Conservation (phyloP, 176 grass and related monocot genomes). For the Hyparrhenia diplandra region DNA sequence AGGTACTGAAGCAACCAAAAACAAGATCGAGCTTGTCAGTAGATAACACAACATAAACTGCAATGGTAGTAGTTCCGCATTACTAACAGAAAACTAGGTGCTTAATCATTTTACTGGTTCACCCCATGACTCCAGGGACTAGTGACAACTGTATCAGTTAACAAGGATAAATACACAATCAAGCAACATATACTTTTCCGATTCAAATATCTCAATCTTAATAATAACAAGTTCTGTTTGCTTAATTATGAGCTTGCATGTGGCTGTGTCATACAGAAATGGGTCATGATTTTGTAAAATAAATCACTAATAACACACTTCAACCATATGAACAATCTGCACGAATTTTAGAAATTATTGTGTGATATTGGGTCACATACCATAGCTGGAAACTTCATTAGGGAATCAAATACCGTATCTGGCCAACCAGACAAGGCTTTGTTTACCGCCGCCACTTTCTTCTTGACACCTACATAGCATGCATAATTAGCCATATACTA, state of each 20-base stretch:
- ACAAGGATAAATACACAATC: not conserved
- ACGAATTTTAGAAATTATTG: no score
- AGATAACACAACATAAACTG: not conserved
- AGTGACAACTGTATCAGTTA: no score
- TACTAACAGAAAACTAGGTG: not conserved
- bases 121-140: not conserved
- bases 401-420: slow-evolving; percentile 25
- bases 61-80: not conserved
- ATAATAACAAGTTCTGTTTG: not conserved
- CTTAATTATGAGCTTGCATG: no score
- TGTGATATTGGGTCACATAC: slow-evolving; percentile 27
- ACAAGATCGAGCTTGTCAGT: slow-evolving; percentile 1
- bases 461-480: slow-evolving; percentile 51
- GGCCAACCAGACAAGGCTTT: slow-evolving; percentile 43
- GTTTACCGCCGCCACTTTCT: slow-evolving; percentile 49
- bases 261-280: no score
- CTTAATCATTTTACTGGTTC: not conserved
- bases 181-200: not conserved
- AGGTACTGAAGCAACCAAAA: not conserved
- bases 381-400: slow-evolving; percentile 34
- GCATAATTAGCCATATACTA: not conserved
- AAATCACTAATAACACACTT: no score
- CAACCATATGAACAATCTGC: no score
- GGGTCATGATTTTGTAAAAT: no score
- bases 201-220: not conserved